Evolutionary conservation across 169 alveolate species (phyloP).

Genomic region (Cardiosporidium cionae): DNA sequence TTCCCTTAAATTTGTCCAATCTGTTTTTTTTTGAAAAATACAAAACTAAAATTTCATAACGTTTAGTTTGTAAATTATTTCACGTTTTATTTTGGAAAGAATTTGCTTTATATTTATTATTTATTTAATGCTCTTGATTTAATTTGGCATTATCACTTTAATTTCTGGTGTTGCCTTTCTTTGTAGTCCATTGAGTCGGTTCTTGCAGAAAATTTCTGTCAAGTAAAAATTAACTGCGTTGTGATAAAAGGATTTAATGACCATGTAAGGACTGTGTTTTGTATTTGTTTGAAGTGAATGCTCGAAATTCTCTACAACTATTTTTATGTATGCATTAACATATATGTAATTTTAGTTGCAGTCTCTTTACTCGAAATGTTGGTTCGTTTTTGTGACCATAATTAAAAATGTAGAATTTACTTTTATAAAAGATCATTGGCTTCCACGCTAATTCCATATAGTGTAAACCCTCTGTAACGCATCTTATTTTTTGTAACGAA

Average conservation of each 20-base stretch:
- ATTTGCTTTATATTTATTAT: too few relatives aligned
- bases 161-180: neutral
- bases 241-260: neutral
- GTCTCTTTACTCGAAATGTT: neutral
- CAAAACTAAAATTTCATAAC: too few relatives aligned
- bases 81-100: too few relatives aligned
- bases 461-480: too few relatives aligned
- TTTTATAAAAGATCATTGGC: too few relatives aligned
- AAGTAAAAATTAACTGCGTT: slow-evolving; percentile 8
- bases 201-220: neutral
- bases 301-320: neutral
- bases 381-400: neutral
- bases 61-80: too few relatives aligned
- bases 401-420: neutral
- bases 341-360: neutral
- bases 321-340: neutral
- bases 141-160: too few relatives aligned
- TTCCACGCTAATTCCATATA: too few relatives aligned
- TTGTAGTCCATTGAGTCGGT: neutral
- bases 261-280: neutral
- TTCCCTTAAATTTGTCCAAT: too few relatives aligned
- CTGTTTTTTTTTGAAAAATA: too few relatives aligned
- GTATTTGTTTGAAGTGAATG: neutral
- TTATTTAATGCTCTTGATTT: too few relatives aligned
- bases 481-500: too few relatives aligned